Conservation (phyloP, 441 rosid species). For the Adansonia gregorii region DNA sequence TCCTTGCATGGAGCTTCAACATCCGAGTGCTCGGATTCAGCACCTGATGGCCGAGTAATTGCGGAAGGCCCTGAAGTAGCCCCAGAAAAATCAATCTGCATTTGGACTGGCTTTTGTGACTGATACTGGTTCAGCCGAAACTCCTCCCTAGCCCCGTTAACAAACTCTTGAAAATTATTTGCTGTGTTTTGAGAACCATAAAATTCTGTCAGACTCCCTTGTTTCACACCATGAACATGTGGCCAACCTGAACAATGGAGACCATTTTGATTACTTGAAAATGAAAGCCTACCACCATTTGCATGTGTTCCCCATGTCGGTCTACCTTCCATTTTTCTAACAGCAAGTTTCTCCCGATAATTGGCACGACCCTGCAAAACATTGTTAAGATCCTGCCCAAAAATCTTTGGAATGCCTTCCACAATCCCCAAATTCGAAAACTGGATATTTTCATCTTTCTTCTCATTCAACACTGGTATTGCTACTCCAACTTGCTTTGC, state of each 20-base stretch:
- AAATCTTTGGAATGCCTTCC: conserved; percentile 59
- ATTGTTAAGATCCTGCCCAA: conserved; percentile 70
- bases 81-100: conserved; percentile 73
- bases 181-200: conserved; percentile 47
- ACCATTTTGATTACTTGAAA: conserved; percentile 48
- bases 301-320: conserved; percentile 51
- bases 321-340: conserved; percentile 80
- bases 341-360: conserved; percentile 77
- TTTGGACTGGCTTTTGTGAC: conserved; percentile 59
- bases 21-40: conserved; percentile 69
- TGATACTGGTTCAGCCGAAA: conserved; percentile 42
- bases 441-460: conserved; percentile 51
- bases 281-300: conserved; percentile 54
- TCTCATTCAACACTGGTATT: conserved; percentile 42
- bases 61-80: conserved; percentile 60
- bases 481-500: conserved; percentile 41
- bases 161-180: conserved; percentile 50
- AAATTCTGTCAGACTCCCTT: conserved; percentile 46
- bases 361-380: conserved; percentile 41
- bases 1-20: conserved; percentile 67
- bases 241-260: conserved; percentile 62
- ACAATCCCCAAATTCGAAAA: conserved; percentile 40
- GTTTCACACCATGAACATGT: conserved; percentile 47
- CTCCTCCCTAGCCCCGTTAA: conserved; percentile 51
- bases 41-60: conserved; percentile 39